Conservation (phyloP, 106 monocot species). For the Triglochin maritima region DNA sequence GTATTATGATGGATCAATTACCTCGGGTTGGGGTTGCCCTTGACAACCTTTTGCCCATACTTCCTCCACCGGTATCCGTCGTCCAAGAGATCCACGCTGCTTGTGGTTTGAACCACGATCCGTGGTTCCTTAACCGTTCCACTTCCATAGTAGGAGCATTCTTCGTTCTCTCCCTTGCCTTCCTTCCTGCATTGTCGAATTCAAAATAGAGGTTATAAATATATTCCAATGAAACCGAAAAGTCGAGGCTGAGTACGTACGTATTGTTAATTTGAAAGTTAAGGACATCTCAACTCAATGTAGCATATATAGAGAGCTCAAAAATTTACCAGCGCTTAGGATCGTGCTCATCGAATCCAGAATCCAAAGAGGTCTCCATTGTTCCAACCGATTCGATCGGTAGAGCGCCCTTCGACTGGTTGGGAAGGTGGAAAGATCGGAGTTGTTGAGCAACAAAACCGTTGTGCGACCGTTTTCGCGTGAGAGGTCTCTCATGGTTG, state of each 20-base stretch:
- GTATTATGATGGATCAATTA: constrained; percentile 1
- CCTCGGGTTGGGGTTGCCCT: constrained; percentile 23
- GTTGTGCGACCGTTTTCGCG: constrained; percentile 11
- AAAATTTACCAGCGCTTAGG: constrained; percentile 43
- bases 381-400: constrained; percentile 17
- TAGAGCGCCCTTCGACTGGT: not conserved
- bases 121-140: constrained; percentile 17
- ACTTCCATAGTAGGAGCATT: constrained; percentile 5
- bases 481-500: constrained; percentile 42
- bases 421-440: constrained; percentile 6
- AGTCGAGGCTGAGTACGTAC: not conserved
- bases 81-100: constrained; percentile 85
- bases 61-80: constrained; percentile 98
- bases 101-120: constrained; percentile 88
- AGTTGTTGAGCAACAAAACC: constrained; percentile 12
- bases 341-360: constrained; percentile 44
- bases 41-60: constrained; percentile 92
- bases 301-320: not conserved
- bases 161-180: constrained; percentile 32
- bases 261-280: not conserved
- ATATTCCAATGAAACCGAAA: not conserved
- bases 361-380: constrained; percentile 50
- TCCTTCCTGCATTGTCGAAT: constrained; percentile 23
- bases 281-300: not conserved
- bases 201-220: not conserved